Evolutionary conservation across 352 stramenopile species (phyloP).

Genomic region (Blastocystis sp.): DNA sequence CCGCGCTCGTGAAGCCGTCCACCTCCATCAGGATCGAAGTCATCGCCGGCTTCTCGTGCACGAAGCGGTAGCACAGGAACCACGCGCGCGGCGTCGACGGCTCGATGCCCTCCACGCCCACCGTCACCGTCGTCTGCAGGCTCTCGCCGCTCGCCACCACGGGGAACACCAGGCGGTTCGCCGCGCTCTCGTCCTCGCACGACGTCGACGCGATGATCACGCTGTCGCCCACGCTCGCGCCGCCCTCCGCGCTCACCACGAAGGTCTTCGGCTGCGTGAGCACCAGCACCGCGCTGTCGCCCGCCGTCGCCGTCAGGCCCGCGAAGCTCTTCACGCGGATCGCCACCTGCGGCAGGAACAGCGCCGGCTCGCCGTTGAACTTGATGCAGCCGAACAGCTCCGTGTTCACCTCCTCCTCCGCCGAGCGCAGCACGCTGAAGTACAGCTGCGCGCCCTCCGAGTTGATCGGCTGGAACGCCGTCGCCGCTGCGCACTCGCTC

Average conservation of each 20-base stretch:
- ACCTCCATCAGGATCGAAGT: constrained; percentile 17
- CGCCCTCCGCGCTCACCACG: constrained; percentile 11
- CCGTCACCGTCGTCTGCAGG: background rate
- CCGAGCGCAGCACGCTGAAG: constrained; percentile 44
- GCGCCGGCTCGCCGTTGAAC: constrained; percentile 33
- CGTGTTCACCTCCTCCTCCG: background rate
- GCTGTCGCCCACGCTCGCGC: constrained; percentile 22
- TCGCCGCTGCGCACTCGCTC: background rate
- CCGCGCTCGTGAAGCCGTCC: constrained; percentile 20
- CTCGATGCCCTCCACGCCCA: background rate
- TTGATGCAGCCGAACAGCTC: constrained; percentile 54
- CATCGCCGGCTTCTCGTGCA: constrained; percentile 15
- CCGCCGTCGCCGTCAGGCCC: constrained; percentile 13
- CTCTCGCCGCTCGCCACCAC: constrained; percentile 12
- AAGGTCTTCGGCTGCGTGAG: constrained; percentile 42
- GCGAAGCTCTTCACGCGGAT: constrained; percentile 53
- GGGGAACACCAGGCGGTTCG: constrained; percentile 52
- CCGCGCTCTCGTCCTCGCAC: constrained; percentile 42
- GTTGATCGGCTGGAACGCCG: constrained; percentile 20
- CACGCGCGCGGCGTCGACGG: background rate
- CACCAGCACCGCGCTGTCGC: constrained; percentile 40
- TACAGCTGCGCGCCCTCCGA: constrained; percentile 25
- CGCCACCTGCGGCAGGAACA: constrained; percentile 19
- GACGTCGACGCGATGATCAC: constrained; percentile 29
- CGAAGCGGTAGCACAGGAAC: constrained; percentile 56